These are phyloP conservation scores for Akebia trifoliata DNA, from an alignment of 164 flowering plant species.

Conservation along the genomic window DNA sequence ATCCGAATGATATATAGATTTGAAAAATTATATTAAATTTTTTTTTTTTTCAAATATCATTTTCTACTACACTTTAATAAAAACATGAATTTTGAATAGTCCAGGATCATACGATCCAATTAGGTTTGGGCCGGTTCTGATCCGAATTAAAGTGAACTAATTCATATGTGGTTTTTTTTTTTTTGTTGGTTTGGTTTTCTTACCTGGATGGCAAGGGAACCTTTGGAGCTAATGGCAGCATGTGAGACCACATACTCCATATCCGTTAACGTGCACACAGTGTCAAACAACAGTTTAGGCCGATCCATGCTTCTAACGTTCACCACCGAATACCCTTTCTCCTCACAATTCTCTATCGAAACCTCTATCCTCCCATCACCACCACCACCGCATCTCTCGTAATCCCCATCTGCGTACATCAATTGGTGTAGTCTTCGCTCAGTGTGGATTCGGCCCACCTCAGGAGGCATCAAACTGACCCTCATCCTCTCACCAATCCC, in stretches of 20 bases:
- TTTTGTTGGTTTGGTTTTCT: neutral
- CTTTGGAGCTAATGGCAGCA: slow-evolving; percentile 73
- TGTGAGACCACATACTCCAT: slow-evolving; percentile 81
- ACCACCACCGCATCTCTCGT: slow-evolving; percentile 26
- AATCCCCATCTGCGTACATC: slow-evolving; percentile 69
- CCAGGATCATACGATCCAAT: too few species aligned
- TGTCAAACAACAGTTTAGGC: slow-evolving; percentile 82
- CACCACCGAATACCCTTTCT: slow-evolving; percentile 76
- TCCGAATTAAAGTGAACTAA: too few species aligned
- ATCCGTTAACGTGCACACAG: slow-evolving; percentile 78
- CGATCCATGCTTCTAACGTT: slow-evolving; percentile 61
- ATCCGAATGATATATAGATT: too few species aligned
- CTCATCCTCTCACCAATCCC: slow-evolving; percentile 30
- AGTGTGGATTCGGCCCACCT: slow-evolving; percentile 46
- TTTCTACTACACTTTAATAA: too few species aligned
- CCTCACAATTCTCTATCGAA: slow-evolving; percentile 49
- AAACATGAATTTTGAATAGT: too few species aligned
- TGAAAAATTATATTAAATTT: too few species aligned
- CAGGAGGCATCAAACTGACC: slow-evolving; percentile 43
- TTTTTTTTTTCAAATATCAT: too few species aligned
- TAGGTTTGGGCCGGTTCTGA: too few species aligned
- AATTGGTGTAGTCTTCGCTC: slow-evolving; percentile 93
- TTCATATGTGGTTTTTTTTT: too few species aligned
- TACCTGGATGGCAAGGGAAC: slow-evolving; percentile 71
- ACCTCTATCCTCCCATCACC: slow-evolving; percentile 34